Percentiles rank a stretch among this genome's conserved stretches.
Evolutionary conservation across 805 yeast genomes (phyloP).

Genomic region (Kazachstania psychrophila): DNA sequence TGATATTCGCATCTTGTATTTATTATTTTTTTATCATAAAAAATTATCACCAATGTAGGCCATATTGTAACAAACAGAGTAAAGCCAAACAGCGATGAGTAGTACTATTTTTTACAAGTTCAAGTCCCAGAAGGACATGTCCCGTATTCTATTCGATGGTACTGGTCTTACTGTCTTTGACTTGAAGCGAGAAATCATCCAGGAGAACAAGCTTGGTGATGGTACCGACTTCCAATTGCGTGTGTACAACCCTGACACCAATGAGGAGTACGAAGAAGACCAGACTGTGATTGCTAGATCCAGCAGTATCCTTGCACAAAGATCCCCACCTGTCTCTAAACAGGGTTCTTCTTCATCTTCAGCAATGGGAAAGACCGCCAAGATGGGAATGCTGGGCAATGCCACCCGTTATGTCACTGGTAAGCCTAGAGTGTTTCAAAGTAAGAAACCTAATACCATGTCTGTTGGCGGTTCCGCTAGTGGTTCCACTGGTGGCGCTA

Average conservation of each 20-base stretch:
- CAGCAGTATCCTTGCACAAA: conserved; percentile 65
- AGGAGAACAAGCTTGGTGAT: conserved; percentile 68
- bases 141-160: conserved; percentile 84
- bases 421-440: conserved; percentile 45
- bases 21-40: not conserved
- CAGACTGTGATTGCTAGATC: conserved; percentile 87
- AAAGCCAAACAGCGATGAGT: conserved; percentile 45
- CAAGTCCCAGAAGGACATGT: conserved; percentile 69
- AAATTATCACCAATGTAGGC: not conserved
- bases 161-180: conserved; percentile 95
- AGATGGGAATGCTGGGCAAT: conserved; percentile 41
- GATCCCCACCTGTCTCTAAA: conserved; percentile 55
- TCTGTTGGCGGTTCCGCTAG: conserved; percentile 1
- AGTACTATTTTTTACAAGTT: conserved; percentile 83
- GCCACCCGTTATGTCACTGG: conserved; percentile 68
- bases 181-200: conserved; percentile 79
- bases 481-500: conserved; percentile 15
- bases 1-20: too few relatives aligned
- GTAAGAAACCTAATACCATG: conserved; percentile 17
- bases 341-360: conserved; percentile 21
- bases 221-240: conserved; percentile 77
- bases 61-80: not conserved
- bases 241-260: conserved; percentile 61
- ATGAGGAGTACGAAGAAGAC: conserved; percentile 76
- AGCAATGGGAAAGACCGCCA: conserved; percentile 6